Conservation (phyloP, 495 filamentous ascomycete species). For the Elasticomyces elasticus region DNA sequence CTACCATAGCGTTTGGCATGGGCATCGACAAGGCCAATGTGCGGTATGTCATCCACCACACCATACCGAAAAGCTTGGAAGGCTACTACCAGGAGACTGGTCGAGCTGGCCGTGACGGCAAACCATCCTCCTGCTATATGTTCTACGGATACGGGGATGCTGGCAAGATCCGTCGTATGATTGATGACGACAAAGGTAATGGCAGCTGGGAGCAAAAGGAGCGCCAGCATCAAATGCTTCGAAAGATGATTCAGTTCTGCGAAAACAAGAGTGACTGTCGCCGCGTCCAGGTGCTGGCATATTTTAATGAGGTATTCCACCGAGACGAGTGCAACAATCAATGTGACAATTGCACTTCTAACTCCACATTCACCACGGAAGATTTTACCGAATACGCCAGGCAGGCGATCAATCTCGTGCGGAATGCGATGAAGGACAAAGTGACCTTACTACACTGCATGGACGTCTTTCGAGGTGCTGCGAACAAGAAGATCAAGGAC, state of each 20-base stretch:
- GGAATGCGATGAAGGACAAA: constrained; percentile 31
- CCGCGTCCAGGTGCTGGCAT: constrained; percentile 74
- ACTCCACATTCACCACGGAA: constrained; percentile 50
- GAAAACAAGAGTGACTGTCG: constrained; percentile 80
- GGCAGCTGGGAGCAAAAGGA: constrained; percentile 65
- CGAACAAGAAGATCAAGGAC: constrained; percentile 40
- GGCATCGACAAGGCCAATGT: constrained; percentile 96
- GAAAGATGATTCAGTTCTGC: constrained; percentile 72
- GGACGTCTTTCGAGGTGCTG: constrained; percentile 51
- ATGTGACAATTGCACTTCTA: constrained; percentile 83
- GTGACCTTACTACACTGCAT: constrained; percentile 47
- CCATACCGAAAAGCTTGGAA: constrained; percentile 84
- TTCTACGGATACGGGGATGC: constrained; percentile 75
- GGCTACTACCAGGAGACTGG: constrained; percentile 98
- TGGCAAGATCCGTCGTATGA: constrained; percentile 57
- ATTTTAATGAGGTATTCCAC: constrained; percentile 80
- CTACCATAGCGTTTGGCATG: constrained; percentile 99
- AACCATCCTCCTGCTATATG: constrained; percentile 77
- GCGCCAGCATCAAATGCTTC: constrained; percentile 73
- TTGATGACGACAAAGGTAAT: constrained; percentile 67
- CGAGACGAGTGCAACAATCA: constrained; percentile 55
- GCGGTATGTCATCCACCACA: constrained; percentile 88
- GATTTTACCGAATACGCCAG: constrained; percentile 71
- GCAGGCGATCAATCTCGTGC: constrained; percentile 56
- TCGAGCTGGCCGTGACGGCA: constrained; percentile 83